These are phyloP conservation scores for Neurospora sp. DNA, from an alignment of 495 filamentous ascomycete genomes.

Conservation along the genomic window DNA sequence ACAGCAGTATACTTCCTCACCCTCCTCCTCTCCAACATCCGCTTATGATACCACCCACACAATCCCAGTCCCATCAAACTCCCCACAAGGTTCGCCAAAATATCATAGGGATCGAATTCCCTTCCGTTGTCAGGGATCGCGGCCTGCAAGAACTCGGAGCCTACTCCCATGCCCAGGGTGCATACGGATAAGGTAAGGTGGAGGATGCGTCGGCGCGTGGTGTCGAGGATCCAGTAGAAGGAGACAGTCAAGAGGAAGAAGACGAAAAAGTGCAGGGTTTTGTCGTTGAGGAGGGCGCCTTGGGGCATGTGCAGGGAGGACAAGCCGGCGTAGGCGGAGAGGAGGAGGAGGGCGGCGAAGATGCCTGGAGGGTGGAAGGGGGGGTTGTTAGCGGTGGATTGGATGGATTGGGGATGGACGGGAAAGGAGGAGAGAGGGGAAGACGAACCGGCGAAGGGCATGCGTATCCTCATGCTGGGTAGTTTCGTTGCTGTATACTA, in stretches of 20 bases:
- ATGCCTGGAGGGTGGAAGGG: slow-evolving; percentile 40
- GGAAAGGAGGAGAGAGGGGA: neutral
- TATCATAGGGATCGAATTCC: slow-evolving; percentile 73
- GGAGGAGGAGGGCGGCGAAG: slow-evolving; percentile 66
- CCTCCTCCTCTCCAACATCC: slow-evolving; percentile 87
- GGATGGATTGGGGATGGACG: neutral
- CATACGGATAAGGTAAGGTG: slow-evolving; percentile 78
- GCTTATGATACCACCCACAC: slow-evolving; percentile 83
- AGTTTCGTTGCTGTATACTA: neutral
- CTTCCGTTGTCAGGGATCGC: slow-evolving; percentile 66
- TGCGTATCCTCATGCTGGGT: slow-evolving; percentile 55
- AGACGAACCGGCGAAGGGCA: slow-evolving; percentile 59
- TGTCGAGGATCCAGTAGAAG: slow-evolving; percentile 98
- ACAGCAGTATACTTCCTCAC: slow-evolving; percentile 61
- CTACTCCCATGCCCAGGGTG: slow-evolving; percentile 63
- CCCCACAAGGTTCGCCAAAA: slow-evolving; percentile 80
- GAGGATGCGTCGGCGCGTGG: slow-evolving; percentile 68
- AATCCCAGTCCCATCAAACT: slow-evolving; percentile 59
- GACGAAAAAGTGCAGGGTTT: slow-evolving; percentile 76
- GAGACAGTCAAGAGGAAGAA: slow-evolving; percentile 80
- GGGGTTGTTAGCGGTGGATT: slow-evolving; percentile 1
- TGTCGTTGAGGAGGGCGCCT: slow-evolving; percentile 58
- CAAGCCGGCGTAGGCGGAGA: slow-evolving; percentile 72
- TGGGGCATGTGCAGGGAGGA: slow-evolving; percentile 44
- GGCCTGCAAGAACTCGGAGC: slow-evolving; percentile 77